Evolutionary conservation across 1,139 yeast genomes (phyloP), one percentile per base, ranked within the genome.

Genomic region (Yamadazyma spencermartinsiae): DNA sequence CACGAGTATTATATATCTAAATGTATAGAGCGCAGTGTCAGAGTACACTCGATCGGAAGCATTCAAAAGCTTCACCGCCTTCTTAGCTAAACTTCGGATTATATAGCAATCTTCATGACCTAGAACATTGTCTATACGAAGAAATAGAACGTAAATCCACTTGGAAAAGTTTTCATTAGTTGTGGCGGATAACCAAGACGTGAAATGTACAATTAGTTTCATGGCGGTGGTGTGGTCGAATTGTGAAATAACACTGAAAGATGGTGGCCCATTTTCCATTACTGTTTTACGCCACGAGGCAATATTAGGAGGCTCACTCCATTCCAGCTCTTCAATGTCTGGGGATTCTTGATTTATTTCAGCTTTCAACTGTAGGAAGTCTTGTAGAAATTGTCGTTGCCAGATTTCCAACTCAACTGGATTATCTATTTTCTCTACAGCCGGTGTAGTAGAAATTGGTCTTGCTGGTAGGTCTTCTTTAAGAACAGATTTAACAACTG

Each of bases 121-220:
- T 25, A 72, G 43, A 1, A 56, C 54, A 28, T 51, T 50, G 45
- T 71, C 75, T 2, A 70, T 45, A 16, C 74, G 52, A 12, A 70
- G 45, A 26, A 72, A 56, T 4, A 66, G 41, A 17, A 44, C 39
- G 59, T 68, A 70, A 3, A 71, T 58, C 77, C 77, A 72, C 39
- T 49, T 54, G 2, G 68, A 60, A 10, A 70, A 44, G 23, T 56
- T 51, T n/a, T 52, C 55, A 19, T 58, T 61, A 30, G 57, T 48
- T 10, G 61, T 52, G 4, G 55, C 47, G 50, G 65, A 66, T 27
- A 72, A 55, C 75, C 76, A 69, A 37, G 61, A 59, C 19, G 74
- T 67, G 35, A 55, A 54, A 39, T 65, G 61, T 1, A 65, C 61
- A 18, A 72, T 43, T 17, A 71, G 55, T 44, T 62, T 65, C 43